These are phyloP conservation scores for Clarireedia paspali DNA, from an alignment of 2,329 filamentous ascomycete genomes.

Conservation along the genomic window DNA sequence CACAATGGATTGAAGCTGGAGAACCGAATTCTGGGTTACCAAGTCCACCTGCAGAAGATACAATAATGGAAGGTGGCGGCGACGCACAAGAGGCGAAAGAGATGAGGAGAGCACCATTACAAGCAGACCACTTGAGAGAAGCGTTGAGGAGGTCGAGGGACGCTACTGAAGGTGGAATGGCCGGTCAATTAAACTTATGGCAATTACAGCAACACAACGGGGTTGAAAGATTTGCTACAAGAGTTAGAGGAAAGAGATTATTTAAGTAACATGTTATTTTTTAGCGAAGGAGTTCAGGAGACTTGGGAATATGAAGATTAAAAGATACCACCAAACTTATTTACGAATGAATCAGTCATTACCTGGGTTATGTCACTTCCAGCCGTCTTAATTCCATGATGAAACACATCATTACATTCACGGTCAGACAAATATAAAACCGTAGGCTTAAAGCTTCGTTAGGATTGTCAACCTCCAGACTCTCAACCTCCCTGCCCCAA, in stretches of 20 bases:
- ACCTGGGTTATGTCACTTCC: too few species aligned
- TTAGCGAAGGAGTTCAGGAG: not conserved
- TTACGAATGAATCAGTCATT: too few species aligned
- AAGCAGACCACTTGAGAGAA: constrained; percentile 68
- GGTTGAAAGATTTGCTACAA: constrained; percentile 45
- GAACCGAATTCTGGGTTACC: constrained; percentile 50
- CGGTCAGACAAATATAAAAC: too few species aligned
- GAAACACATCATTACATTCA: too few species aligned
- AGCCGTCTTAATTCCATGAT: too few species aligned
- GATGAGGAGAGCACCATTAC: constrained; percentile 48
- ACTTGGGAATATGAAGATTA: too few species aligned
- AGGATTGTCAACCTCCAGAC: too few species aligned
- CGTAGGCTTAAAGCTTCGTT: too few species aligned
- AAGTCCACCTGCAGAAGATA: constrained; percentile 31
- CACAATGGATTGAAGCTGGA: constrained; percentile 58
- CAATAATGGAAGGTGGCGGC: constrained; percentile 14
- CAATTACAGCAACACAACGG: constrained; percentile 53
- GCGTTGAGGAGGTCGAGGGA: constrained; percentile 61
- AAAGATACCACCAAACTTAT: too few species aligned
- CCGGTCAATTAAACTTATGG: constrained; percentile 53
- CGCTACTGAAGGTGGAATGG: constrained; percentile 50
- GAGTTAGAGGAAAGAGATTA: constrained; percentile 25
- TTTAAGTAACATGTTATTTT: constrained; percentile 22
- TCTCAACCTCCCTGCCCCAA: too few species aligned
- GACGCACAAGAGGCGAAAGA: constrained; percentile 30